These are phyloP conservation scores for Russula earlei DNA, from an alignment of 768 basidiomycete species.

Conservation along the genomic window DNA sequence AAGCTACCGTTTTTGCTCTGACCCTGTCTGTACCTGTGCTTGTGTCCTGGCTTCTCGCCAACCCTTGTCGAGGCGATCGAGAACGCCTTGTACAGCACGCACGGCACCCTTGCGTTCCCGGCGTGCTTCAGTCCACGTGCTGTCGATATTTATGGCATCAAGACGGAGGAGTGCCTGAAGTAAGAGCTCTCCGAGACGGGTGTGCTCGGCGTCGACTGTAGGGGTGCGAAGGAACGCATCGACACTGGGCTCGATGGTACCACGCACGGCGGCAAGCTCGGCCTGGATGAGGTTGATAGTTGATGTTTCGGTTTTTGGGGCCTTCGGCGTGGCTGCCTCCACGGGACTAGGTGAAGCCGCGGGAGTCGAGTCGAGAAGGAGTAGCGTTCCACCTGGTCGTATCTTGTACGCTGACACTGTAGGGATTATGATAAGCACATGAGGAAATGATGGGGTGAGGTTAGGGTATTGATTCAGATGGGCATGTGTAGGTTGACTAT, in stretches of 20 bases:
- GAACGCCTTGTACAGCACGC: slow-evolving; percentile 68
- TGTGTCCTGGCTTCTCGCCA: slow-evolving; percentile 34
- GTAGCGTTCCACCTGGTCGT: slow-evolving; percentile 56
- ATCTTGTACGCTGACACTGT: slow-evolving; percentile 71
- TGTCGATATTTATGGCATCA: slow-evolving; percentile 69
- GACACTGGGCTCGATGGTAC: slow-evolving; percentile 46
- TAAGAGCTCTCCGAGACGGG: slow-evolving; percentile 68
- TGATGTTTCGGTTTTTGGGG: slow-evolving; percentile 38
- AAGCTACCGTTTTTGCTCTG: neutral
- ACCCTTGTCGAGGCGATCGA: slow-evolving; percentile 70
- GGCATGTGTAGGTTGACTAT: neutral
- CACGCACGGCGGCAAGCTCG: slow-evolving; percentile 44
- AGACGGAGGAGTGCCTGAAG: slow-evolving; percentile 81
- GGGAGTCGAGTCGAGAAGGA: slow-evolving; percentile 40
- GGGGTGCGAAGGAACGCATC: slow-evolving; percentile 36
- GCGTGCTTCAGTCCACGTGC: slow-evolving; percentile 71
- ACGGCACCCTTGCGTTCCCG: slow-evolving; percentile 80
- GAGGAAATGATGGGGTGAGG: slow-evolving; percentile 17
- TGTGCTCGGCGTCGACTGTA: slow-evolving; percentile 31
- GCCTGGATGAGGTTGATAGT: slow-evolving; percentile 45
- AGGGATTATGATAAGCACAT: slow-evolving; percentile 13
- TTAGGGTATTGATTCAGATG: neutral
- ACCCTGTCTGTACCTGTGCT: neutral
- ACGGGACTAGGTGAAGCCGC: slow-evolving; percentile 23
- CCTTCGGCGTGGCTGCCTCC: slow-evolving; percentile 22